Base-by-base conservation (phyloP, 1,139 yeast genomes). In the Hansenula sp. region DNA sequence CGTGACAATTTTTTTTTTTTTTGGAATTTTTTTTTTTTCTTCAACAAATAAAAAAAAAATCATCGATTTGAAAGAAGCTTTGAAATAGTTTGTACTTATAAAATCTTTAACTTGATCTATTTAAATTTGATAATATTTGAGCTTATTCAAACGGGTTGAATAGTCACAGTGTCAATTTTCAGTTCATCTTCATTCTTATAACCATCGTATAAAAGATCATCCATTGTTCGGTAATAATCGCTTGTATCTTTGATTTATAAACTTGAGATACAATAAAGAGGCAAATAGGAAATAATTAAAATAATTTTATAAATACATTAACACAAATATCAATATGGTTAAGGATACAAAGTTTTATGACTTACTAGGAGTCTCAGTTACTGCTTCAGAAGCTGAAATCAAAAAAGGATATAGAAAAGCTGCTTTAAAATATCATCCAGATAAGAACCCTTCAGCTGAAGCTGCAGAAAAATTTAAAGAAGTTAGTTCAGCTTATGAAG, bases 381-480 rank as follows among this genome's bases (percentile, higher is more conserved):
- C 73, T 41, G 97, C 97, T 32, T 69, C 79, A 25, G 96, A 86
- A 41, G 66, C 77, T 35, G 95, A 90, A 65, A 81, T 92, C 64
- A 92, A 90, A 67, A 92, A 92, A 65, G 97, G 97, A 18, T 92
- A 92, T 71, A 82, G 97, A 73, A 79, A 86, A 57, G 78, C 87
- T 38, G 98, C 98, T 19, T 76, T 92, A 59, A 90, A 86, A 61
- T 85, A 79, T 68, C 98, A 92, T 64, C 98, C 98, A 46, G 98
- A 92, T 69, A 92, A 92, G 75, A 82, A 83, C 61, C 82, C 83
- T 43, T 85, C 89, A 43, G 96, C 86, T 60, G 82, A 77, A 53
- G 97, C 96, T 29, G 95, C 96, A 42, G 98, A 92, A 62, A 90
- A 88, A 68, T 90, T 90, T 67, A 90, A 90, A 69, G 96, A 89